Base-by-base conservation (phyloP, 345 rosid species). In the Moricandia arvensis region DNA sequence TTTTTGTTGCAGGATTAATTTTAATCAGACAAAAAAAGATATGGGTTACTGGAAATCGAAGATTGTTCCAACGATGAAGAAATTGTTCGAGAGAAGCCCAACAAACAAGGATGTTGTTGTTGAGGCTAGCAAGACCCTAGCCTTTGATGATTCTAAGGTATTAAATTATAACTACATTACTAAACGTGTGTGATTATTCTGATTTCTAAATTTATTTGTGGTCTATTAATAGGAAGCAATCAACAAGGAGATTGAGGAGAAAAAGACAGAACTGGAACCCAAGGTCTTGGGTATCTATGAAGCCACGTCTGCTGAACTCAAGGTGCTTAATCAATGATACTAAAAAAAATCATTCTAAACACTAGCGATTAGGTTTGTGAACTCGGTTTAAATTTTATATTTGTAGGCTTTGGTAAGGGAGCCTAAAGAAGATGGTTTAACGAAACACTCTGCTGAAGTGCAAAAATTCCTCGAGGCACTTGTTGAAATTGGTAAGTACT, bases 31-130 rank as follows among this genome's bases (percentile, higher is more conserved):
- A 7, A 9, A 69, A 49, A 57, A 15, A 66, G 68, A 63, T 26
- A 89, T 89, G 96, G 96, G 88, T 43, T 91, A 87, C 69, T 90
- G 97, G 97, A 90, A 83, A 84, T 59, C 90, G 0, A 92, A 85
- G 86, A 85, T 92, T 78, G 87, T 90, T 67, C 96, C 96, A 34
- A 87, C 81, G 79, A 83, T 92, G 85, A 88, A 85, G 85, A 92
- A 83, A 80, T 85, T 90, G 69, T 90, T 92, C 51, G 90, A 87
- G 83, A 92, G 83, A 74, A 84, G 78, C 41, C 71, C 80, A 31
- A 49, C 82, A 29, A 88, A 87, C 82, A 90, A 92, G 78, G 73
- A 86, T 57, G 85, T 87, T 59, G 91, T 86, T 69, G 89, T 82
- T 68, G 93, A 88, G 55, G 12, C 68, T 41, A 64, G 54, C 68